Base-by-base conservation (phyloP, 169 alveolate species). In the Ichthyophthirius multifiliis region DNA sequence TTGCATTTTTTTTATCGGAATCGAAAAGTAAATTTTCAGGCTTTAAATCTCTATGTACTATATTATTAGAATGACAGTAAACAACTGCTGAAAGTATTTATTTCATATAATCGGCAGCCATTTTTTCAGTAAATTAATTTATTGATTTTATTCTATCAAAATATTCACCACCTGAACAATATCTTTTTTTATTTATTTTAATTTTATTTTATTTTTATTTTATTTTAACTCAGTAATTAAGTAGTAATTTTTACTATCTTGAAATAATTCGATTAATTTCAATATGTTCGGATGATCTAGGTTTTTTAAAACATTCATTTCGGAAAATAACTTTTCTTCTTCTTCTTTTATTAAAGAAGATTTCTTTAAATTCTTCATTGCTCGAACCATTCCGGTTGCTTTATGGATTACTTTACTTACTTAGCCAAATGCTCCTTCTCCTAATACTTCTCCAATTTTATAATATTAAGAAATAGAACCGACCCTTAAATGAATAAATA, bases 41-140 rank as follows among this genome's bases (percentile, higher is more conserved):
- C 71, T 93, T 93, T 48, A 93, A 79, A 83, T 93, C 97, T 83
- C 97, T 63, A 64, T 90, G 95, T 23, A 90, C 93, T 23, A 94
- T 91, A n/a, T 88, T 83, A 41, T 89, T 82, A 76, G 84, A 45
- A 84, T 94, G 97, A 71, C 96, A 91, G 55, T 89, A 91, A 32
- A 84, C 88, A 5, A 93, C 95, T 16, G 95, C 97, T 15, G 94
- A 87, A 31, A 93, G 83, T 10, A 93, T 65, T 83, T 93, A 83
- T 75, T 90, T 76, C 89, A 93, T 93, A 39, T 90, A 81, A 30
- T 87, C 82, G 6, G 95, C 92, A 18, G 97, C 97, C 48, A 76
- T 82, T 20, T 75, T 79, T 80, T 93, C 97, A 47, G 84, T 75
- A 45, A 90, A 91, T n/a, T 74, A 55, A 13, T 83, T 89, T 55